Evolutionary conservation across 495 filamentous ascomycete species (phyloP).

Genomic region (Lophium mytilinum): DNA sequence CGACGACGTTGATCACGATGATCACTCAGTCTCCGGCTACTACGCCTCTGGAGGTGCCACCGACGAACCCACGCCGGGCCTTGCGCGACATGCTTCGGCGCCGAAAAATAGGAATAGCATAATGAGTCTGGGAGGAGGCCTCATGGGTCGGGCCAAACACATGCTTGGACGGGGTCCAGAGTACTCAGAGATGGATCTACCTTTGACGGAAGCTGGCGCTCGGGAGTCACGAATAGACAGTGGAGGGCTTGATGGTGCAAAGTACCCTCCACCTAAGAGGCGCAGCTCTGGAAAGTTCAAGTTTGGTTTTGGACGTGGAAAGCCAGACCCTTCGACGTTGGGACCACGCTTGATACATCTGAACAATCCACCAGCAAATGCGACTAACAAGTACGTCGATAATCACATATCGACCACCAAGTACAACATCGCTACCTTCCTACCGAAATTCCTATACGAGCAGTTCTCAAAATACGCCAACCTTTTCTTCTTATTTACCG

Average conservation of each 20-base stretch:
- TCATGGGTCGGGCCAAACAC: conserved; percentile 78
- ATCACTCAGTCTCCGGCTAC: conserved; percentile 55
- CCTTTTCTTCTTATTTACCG: conserved; percentile 98
- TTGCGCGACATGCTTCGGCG: conserved; percentile 40
- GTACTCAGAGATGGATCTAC: conserved; percentile 97
- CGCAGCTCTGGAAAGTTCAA: conserved; percentile 70
- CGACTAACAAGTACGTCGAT: conserved; percentile 78
- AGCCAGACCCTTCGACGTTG: conserved; percentile 78
- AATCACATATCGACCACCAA: conserved; percentile 98
- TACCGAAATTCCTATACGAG: conserved; percentile 96
- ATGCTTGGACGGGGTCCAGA: conserved; percentile 86
- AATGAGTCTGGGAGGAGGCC: conserved; percentile 72
- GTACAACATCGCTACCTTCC: conserved; percentile 91
- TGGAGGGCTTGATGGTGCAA: conserved; percentile 30
- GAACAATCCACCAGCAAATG: conserved; percentile 95
- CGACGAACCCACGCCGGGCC: conserved; percentile 46
- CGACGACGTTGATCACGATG: conserved; percentile 71
- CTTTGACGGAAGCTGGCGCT: conserved; percentile 71
- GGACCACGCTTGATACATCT: conserved; percentile 91
- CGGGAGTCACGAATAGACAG: conserved; percentile 38
- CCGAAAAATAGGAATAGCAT: conserved; percentile 78
- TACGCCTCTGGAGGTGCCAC: conserved; percentile 54
- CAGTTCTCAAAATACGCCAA: conserved; percentile 99
- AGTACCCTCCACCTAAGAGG: conserved; percentile 42
- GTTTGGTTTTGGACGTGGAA: conserved; percentile 84